These are phyloP conservation scores for Hansenula sp. DNA, from an alignment of 1,139 yeast species.

Conservation along the genomic window DNA sequence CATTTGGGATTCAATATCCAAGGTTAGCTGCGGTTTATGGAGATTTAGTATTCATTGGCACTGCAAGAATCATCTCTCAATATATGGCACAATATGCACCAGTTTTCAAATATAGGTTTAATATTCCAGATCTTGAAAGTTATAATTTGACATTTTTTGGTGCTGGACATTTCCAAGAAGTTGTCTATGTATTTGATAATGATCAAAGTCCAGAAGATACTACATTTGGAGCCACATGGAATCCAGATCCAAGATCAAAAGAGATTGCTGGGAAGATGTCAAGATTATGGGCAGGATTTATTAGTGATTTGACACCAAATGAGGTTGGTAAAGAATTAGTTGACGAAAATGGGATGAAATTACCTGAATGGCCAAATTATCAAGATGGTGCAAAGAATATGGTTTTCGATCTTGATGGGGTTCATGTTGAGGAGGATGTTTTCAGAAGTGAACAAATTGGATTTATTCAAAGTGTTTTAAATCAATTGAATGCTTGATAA, in stretches of 20 bases:
- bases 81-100: conserved; percentile 2
- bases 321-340: background rate
- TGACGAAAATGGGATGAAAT: background rate
- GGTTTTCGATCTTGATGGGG: conserved; percentile 9
- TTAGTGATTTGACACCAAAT: conserved; percentile 15
- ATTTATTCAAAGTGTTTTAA: conserved; percentile 3
- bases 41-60: conserved; percentile 14
- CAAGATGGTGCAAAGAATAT: conserved; percentile 5
- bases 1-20: conserved; percentile 9
- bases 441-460: conserved; percentile 7
- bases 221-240: conserved; percentile 11
- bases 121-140: conserved; percentile 14
- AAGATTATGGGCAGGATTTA: conserved; percentile 13
- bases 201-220: conserved; percentile 6
- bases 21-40: conserved; percentile 12
- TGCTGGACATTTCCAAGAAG: conserved; percentile 20
- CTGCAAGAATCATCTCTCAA: conserved; percentile 12
- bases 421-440: conserved; percentile 10
- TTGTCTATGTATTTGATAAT: conserved; percentile 22
- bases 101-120: conserved; percentile 19
- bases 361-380: conserved; percentile 7
- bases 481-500: conserved; percentile 2
- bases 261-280: conserved; percentile 8
- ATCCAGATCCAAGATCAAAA: conserved; percentile 7
- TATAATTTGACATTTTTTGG: conserved; percentile 7